Evolutionary conservation across 2,329 filamentous ascomycete genomes (phyloP).

Genomic region (Clonostachys sp.): DNA sequence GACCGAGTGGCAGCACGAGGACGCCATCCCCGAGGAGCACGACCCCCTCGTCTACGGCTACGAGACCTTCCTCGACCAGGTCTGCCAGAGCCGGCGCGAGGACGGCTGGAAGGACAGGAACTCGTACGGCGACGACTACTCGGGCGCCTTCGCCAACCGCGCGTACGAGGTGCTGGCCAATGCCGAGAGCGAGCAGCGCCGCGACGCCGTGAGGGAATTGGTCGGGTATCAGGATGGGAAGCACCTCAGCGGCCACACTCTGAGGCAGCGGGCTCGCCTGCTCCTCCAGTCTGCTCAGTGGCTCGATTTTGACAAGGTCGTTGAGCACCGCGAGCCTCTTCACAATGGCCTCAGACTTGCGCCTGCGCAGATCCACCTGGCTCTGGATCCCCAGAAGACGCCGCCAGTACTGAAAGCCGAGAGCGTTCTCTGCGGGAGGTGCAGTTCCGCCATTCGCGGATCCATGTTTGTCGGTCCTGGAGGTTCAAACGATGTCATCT

Average conservation of each 20-base stretch:
- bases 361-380: no score
- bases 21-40: conserved; percentile 3
- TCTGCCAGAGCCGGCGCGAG: conserved; percentile 13
- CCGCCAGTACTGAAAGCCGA: no score
- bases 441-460: no score
- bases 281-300: conserved; percentile 24
- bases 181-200: no score
- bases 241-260: not conserved
- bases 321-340: conserved; percentile 8
- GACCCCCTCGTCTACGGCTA: conserved; percentile 24
- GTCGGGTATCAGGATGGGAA: not conserved
- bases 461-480: no score
- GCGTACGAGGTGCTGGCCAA: not conserved
- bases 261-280: conserved; percentile 15
- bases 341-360: no score
- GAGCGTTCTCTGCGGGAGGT: no score
- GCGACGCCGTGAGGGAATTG: no score
- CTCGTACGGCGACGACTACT: not conserved
- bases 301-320: conserved; percentile 28
- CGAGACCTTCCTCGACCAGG: conserved; percentile 30
- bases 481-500: no score
- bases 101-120: no score
- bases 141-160: not conserved
- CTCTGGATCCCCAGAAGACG: no score
- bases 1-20: conserved; percentile 17